These are phyloP conservation scores for Xylaria scruposa DNA, from an alignment of 495 filamentous ascomycete genomes.

Conservation along the genomic window DNA sequence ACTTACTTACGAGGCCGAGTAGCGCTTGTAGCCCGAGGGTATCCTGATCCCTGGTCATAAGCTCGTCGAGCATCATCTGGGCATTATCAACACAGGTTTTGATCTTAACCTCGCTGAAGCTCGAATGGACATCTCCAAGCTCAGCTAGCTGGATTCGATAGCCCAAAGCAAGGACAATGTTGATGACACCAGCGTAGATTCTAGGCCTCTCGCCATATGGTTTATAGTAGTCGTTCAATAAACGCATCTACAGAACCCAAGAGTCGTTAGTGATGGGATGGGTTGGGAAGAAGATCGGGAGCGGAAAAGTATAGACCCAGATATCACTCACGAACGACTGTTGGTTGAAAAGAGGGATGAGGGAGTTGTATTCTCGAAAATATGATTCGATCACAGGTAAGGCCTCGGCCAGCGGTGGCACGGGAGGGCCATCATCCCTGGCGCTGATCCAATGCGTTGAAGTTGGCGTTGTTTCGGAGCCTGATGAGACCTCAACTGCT, in stretches of 20 bases:
- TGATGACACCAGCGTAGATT: conserved; percentile 39
- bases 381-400: conserved; percentile 38
- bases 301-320: background rate
- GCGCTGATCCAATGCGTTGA: background rate
- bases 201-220: conserved; percentile 28
- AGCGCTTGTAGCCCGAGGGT: conserved; percentile 40
- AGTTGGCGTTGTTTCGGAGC: background rate
- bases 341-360: conserved; percentile 42
- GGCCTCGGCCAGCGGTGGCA: conserved; percentile 39
- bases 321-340: conserved; percentile 25
- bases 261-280: background rate
- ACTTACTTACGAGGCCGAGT: conserved; percentile 42
- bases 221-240: conserved; percentile 39
- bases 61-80: conserved; percentile 39
- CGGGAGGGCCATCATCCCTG: conserved; percentile 12
- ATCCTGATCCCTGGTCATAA: conserved; percentile 42
- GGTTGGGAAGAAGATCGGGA: background rate
- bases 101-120: conserved; percentile 32
- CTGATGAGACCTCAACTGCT: background rate
- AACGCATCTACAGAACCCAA: conserved; percentile 25
- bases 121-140: conserved; percentile 25
- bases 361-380: conserved; percentile 42
- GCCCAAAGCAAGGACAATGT: conserved; percentile 41
- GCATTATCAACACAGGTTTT: conserved; percentile 41
- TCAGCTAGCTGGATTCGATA: conserved; percentile 31